Conservation (phyloP, 768 basidiomycete species). For the Podaxis sp. region DNA sequence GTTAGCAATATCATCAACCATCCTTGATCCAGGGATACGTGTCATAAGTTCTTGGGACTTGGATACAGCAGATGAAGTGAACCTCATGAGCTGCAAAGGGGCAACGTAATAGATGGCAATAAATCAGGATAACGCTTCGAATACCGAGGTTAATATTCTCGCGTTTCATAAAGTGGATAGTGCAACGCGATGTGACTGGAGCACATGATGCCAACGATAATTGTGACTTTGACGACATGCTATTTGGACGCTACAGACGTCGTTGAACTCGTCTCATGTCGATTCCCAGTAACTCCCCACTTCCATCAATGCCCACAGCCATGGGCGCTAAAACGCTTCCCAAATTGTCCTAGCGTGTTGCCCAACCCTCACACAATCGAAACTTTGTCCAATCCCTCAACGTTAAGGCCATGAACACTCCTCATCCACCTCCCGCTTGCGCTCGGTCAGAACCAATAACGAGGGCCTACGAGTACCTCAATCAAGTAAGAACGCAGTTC, state of each 20-base stretch:
- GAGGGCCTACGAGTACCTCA: slow-evolving; percentile 8
- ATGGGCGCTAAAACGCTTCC: slow-evolving; percentile 7
- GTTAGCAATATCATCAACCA: slow-evolving; percentile 63
- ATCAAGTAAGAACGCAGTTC: slow-evolving; percentile 9
- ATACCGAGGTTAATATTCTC: neutral
- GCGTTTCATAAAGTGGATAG: neutral
- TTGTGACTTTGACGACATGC: neutral
- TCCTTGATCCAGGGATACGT: slow-evolving; percentile 52
- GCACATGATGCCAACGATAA: slow-evolving; percentile 7
- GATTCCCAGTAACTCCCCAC: neutral
- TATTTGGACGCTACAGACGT: neutral
- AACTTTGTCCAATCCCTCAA: slow-evolving; percentile 2
- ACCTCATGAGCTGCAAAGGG: slow-evolving; percentile 60
- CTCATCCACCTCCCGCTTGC: neutral
- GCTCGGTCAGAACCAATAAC: neutral
- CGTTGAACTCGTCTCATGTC: neutral
- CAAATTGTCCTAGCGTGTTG: slow-evolving; percentile 3
- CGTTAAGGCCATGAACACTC: slow-evolving; percentile 4
- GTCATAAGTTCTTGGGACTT: slow-evolving; percentile 60
- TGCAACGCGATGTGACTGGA: slow-evolving; percentile 1
- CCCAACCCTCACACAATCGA: neutral
- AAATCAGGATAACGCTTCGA: neutral
- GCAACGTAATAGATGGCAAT: neutral
- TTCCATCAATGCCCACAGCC: neutral
- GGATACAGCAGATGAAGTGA: slow-evolving; percentile 63